Base-by-base conservation (phyloP, 108 stramenopile species). In the Stephanodiscus minutulus region DNA sequence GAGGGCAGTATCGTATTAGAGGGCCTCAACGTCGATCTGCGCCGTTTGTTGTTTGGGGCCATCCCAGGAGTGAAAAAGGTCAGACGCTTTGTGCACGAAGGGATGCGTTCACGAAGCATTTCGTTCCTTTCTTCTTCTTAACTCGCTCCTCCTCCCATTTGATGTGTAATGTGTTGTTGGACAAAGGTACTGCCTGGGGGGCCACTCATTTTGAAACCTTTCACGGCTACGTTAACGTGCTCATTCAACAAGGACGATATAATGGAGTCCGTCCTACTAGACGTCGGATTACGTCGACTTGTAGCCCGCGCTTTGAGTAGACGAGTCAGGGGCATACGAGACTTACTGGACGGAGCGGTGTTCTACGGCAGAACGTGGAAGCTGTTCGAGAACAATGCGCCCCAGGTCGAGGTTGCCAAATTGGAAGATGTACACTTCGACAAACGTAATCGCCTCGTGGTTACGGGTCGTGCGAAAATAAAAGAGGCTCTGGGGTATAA, bases 351-450 rank as follows among this genome's bases (percentile, higher is more conserved):
- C 67, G 91, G 91, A n/a, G 95, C 95, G 0, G 70, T 91, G 11
- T 88, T 96, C 64, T 83, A 85, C 60, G 95, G 95, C 2, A 81
- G 95, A 15, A 67, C 77, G 25, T 96, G 90, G 89, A 93, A 92
- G 46, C 72, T 85, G 48, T 66, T 72, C 11, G 85, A 83, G 27
- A 72, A 77, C 53, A 72, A 82, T 52, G 90, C 91, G 8, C 95
- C 95, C 8, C 56, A 83, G 7, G 87, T 91, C 22, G 89, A 96
- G 64, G 91, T 93, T 21, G 78, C 77, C n/a, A 83, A 87, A 44
- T 69, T 93, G 17, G 81, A 81, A 28, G 83, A 87, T 66, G 87
- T 96, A n/a, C 92, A 96, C 31, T 93, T 91, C 64, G 90, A 90
- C 75, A 58, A 52, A 7, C 43, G 65, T 7, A 84, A 95, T 61